These are phyloP conservation scores for Acanthochlamys bracteata DNA, from an alignment of 106 monocot species.

Conservation along the genomic window DNA sequence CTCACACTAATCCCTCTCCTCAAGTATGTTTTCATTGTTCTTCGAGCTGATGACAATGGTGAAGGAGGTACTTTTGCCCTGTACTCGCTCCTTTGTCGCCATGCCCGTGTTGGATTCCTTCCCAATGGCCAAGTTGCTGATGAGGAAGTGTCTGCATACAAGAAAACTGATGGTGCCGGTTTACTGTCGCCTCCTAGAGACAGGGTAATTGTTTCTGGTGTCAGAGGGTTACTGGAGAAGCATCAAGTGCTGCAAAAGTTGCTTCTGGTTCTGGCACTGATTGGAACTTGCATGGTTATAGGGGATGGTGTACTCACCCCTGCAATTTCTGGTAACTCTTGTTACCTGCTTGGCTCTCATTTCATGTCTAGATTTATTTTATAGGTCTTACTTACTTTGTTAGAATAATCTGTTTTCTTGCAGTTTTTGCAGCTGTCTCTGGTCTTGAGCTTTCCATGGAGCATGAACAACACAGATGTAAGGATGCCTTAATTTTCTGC, in stretches of 20 bases:
- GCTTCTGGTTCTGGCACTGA: constrained; percentile 27
- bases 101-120: constrained; percentile 17
- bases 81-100: constrained; percentile 24
- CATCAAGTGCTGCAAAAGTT: constrained; percentile 19
- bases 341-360: not conserved
- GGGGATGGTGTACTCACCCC: constrained; percentile 46
- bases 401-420: not conserved
- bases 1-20: constrained; percentile 12
- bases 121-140: constrained; percentile 22
- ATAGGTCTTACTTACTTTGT: not conserved
- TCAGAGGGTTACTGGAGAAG: constrained; percentile 24
- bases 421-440: constrained; percentile 3
- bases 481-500: not conserved
- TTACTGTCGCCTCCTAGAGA: not conserved
- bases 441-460: constrained; percentile 6
- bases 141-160: constrained; percentile 20
- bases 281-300: constrained; percentile 46
- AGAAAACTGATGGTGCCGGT: constrained; percentile 1
- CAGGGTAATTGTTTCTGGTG: not conserved
- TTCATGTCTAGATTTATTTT: not conserved
- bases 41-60: constrained; percentile 7
- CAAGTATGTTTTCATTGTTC: constrained; percentile 10
- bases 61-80: constrained; percentile 28
- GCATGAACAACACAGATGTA: constrained; percentile 3
- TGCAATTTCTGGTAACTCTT: constrained; percentile 29